Evolutionary conservation across 192 early-diverging fungal species (phyloP).

Genomic region (Helicostylum pulchrum): DNA sequence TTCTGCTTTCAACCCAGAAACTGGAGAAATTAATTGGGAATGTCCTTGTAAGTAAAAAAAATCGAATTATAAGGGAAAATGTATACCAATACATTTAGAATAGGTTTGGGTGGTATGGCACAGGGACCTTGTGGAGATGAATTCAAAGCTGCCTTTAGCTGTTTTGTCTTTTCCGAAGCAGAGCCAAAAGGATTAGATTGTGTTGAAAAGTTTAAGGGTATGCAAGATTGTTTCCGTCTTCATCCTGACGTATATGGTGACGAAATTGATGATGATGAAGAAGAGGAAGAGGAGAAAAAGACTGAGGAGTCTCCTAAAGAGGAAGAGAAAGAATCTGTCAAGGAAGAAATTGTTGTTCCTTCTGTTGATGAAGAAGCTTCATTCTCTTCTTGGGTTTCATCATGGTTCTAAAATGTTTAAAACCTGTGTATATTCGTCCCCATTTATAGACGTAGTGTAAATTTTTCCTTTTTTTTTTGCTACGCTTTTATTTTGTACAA

Average conservation of each 20-base stretch:
- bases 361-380: conserved; percentile 13
- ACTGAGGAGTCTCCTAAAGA: conserved; percentile 37
- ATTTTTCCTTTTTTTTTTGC: background rate
- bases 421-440: no score
- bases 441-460: no score
- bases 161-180: conserved; percentile 90
- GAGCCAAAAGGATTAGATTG: conserved; percentile 99
- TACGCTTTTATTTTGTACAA: background rate
- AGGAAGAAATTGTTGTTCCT: conserved; percentile 11
- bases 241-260: conserved; percentile 90
- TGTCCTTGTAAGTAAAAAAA: conserved; percentile 69
- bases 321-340: conserved; percentile 25
- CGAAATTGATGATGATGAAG: conserved; percentile 73
- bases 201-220: conserved; percentile 85
- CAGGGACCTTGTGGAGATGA: conserved; percentile 94
- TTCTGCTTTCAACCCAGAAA: conserved; percentile 68
- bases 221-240: conserved; percentile 91
- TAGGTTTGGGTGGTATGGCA: conserved; percentile 84
- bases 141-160: conserved; percentile 96
- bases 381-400: conserved; percentile 44
- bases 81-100: background rate
- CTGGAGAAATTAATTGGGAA: conserved; percentile 95
- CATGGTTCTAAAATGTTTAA: conserved; percentile 16
- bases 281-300: conserved; percentile 54
- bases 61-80: no score